Base-by-base conservation (phyloP, 2,329 filamentous ascomycete genomes). In the Fusarium sp. region DNA sequence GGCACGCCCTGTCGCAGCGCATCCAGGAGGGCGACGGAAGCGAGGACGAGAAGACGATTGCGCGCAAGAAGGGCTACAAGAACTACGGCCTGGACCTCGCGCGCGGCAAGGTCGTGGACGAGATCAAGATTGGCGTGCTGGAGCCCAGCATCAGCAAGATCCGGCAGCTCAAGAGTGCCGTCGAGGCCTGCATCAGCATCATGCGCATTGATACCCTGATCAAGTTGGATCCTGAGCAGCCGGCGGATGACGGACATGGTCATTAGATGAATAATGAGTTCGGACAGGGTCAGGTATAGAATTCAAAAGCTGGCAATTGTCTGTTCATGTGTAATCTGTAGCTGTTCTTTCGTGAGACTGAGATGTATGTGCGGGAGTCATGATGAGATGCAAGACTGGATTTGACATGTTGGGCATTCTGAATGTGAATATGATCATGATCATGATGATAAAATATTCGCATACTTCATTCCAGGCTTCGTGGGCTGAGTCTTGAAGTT, bases 161-260 rank as follows among this genome's bases (percentile, higher is more conserved):
- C 77, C 93, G 96, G 85, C 97, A 98, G 88, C 88, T 99, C 81
- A 99, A 99, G 92, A 97, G 94, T 85, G 97, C 97, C 32, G 97
- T 99, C 59, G 97, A 99, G 87, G 97, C 97, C 65, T 98, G 97
- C 85, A 97, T 99, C 84, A 94, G 95, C 81, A 98, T 99, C 83
- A 98, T 99, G 97, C 91, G 97, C 80, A 99, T 99, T 82, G 97
- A 99, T 87, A 98, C 97, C 75, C 89, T 99, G 85, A 98, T 99
- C 86, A 97, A 97, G 88, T 87, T 99, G 84, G 97, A 99, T 88
- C 95, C 95, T 20, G 95, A 98, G 75, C 73, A 74, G 87, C 90
- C 92, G 87, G 89, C 91, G 80, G 90, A 90, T 76, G 93, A 97
- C 85, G 95, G 94, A 66, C 94, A 97, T 85, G 95, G 93, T 64